Conservation (phyloP, 2,329 filamentous ascomycete genomes). For the Thielaviopsis punctulata region DNA sequence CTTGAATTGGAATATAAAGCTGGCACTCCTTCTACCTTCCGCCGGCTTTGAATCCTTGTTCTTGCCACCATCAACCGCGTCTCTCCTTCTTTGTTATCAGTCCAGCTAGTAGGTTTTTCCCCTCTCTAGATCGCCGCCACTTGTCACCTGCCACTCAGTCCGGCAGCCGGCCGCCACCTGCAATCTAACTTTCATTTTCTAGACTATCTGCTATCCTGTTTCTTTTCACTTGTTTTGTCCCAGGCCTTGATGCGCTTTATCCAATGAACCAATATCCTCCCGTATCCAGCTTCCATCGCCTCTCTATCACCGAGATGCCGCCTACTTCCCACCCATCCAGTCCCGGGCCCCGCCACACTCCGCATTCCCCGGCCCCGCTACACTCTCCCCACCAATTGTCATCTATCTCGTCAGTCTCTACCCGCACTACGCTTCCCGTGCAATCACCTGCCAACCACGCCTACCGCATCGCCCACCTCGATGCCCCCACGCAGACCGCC, state of each 20-base stretch:
- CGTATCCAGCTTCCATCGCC: neutral
- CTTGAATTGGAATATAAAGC: neutral
- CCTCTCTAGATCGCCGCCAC: neutral
- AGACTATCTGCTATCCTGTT: neutral
- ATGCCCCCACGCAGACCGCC: slow-evolving; percentile 20
- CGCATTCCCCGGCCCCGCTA: neutral
- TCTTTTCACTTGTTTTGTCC: neutral
- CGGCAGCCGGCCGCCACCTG: neutral
- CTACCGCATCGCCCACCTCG: slow-evolving; percentile 25
- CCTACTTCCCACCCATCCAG: neutral
- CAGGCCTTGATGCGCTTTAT: neutral
- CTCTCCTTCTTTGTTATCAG: neutral
- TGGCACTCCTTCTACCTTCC: neutral
- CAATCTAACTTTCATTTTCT: neutral
- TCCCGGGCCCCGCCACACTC: neutral
- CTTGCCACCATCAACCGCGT: neutral
- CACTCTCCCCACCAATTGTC: neutral
- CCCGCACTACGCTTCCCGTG: slow-evolving; percentile 15
- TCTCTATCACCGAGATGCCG: neutral
- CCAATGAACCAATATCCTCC: neutral
- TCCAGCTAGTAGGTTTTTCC: neutral
- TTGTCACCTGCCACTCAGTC: neutral
- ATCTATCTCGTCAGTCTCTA: neutral
- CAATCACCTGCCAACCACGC: slow-evolving; percentile 24
- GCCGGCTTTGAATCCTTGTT: neutral